Conservation (phyloP, 2,329 filamentous ascomycete species). For the Alternaria dauci region DNA sequence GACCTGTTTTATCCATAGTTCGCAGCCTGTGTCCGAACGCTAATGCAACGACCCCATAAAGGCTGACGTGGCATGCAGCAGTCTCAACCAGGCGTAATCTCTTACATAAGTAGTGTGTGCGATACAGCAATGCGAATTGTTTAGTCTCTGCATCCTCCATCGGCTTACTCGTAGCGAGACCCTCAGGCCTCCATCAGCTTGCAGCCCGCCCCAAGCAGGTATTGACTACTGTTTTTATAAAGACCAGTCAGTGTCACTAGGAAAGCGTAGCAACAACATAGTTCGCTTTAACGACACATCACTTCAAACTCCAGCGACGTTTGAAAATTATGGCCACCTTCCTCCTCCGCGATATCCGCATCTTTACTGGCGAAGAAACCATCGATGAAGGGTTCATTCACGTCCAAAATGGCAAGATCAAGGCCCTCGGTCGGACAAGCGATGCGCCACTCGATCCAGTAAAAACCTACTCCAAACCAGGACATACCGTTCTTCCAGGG, state of each 20-base stretch:
- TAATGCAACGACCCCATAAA: not conserved
- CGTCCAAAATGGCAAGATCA: slow-evolving; percentile 55
- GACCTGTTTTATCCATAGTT: not conserved
- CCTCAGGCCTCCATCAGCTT: not conserved
- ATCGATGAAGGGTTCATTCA: slow-evolving; percentile 54
- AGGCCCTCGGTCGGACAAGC: slow-evolving; percentile 34
- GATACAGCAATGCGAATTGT: not conserved
- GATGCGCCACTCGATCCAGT: slow-evolving; percentile 22
- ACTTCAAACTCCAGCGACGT: not conserved
- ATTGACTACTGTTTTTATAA: not conserved
- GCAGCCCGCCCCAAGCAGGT: not conserved
- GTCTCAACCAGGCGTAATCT: not conserved
- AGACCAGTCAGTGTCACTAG: not conserved
- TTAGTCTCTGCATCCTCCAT: not conserved
- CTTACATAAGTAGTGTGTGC: not conserved
- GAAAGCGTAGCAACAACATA: not conserved
- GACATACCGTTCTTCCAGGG: slow-evolving; percentile 60
- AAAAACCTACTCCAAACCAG: slow-evolving; percentile 53
- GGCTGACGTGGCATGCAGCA: not conserved
- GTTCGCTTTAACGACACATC: not conserved
- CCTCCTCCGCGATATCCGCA: slow-evolving; percentile 54
- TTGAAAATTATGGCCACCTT: slow-evolving; percentile 46
- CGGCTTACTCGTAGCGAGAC: not conserved
- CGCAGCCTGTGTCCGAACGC: not conserved
- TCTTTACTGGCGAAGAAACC: slow-evolving; percentile 57